These are phyloP conservation scores for Curvularia sp. DNA, from an alignment of 2,329 filamentous ascomycete species.

Conservation along the genomic window DNA sequence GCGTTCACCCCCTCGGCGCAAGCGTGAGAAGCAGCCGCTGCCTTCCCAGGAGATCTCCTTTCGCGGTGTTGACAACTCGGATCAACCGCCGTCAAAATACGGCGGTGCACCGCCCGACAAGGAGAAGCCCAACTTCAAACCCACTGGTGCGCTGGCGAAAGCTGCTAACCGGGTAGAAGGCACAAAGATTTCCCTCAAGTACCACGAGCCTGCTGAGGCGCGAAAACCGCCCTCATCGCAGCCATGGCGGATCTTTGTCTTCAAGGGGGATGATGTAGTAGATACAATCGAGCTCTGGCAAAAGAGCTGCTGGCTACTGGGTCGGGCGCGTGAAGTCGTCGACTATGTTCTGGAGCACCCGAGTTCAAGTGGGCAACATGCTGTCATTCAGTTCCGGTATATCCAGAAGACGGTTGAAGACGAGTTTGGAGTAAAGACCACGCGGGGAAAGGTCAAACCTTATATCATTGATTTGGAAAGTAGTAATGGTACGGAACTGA, in stretches of 20 bases:
- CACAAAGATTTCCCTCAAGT: constrained; percentile 83
- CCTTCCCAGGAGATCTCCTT: constrained; percentile 58
- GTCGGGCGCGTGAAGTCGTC: constrained; percentile 78
- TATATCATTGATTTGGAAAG: constrained; percentile 95
- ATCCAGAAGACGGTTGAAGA: constrained; percentile 86
- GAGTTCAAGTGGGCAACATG: constrained; percentile 93
- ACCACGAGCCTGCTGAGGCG: constrained; percentile 92
- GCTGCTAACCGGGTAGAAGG: constrained; percentile 85
- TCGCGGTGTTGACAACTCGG: constrained; percentile 44
- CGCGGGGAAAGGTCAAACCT: constrained; percentile 63
- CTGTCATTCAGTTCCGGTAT: constrained; percentile 90
- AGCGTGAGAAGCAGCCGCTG: constrained; percentile 52
- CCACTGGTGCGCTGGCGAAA: constrained; percentile 82
- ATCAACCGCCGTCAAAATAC: constrained; percentile 40
- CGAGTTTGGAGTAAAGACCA: constrained; percentile 65
- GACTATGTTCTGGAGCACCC: constrained; percentile 88
- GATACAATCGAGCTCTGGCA: constrained; percentile 79
- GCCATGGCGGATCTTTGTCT: constrained; percentile 89
- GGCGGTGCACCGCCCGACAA: constrained; percentile 62
- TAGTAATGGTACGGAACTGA: constrained; percentile 86
- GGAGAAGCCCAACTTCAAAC: constrained; percentile 86
- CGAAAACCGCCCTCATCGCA: constrained; percentile 82
- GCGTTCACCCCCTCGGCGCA: constrained; percentile 54
- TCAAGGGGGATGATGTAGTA: constrained; percentile 81
- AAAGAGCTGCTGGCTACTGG: constrained; percentile 90